Percentiles rank a stretch among this genome's conserved stretches.
phyloP scores from a whole-genome alignment of 1,284 basidiomycete species.

The Ustanciosporium gigantosporum region DNA sequence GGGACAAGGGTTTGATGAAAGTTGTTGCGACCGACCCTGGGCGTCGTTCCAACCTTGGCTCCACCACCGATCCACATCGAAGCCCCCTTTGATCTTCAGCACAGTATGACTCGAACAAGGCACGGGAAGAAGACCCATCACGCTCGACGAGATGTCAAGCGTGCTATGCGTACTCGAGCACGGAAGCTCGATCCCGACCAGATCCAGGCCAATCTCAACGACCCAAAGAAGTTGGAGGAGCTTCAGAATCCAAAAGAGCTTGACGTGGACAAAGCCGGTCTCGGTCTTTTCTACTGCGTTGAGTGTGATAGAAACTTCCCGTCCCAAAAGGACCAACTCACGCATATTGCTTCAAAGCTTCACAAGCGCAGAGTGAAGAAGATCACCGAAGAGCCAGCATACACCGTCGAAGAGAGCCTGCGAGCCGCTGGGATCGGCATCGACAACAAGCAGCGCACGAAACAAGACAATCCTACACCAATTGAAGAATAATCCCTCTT shows the following conservation, averaged over 20 bases:
- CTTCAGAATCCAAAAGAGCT: conserved; percentile 53
- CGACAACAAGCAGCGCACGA: conserved; percentile 51
- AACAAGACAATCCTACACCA: background rate
- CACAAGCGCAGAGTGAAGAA: conserved; percentile 58
- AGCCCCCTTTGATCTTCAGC: no score
- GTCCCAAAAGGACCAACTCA: conserved; percentile 48
- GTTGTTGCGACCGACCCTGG: no score
- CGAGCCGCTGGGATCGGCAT: conserved; percentile 54
- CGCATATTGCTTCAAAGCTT: conserved; percentile 53
- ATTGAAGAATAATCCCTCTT: background rate
- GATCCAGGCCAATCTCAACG: conserved; percentile 52
- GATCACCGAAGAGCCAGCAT: conserved; percentile 53
- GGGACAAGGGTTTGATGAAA: no score
- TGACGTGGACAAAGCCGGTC: conserved; percentile 58
- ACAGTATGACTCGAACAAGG: conserved; percentile 48
- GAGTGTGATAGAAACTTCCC: conserved; percentile 60
- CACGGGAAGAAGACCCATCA: conserved; percentile 59
- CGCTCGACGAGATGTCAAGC: conserved; percentile 56
- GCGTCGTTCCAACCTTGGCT: no score
- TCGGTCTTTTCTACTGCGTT: conserved; percentile 60
- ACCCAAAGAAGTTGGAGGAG: conserved; percentile 41
- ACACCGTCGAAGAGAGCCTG: conserved; percentile 56
- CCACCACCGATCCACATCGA: no score
- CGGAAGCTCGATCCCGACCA: conserved; percentile 58
- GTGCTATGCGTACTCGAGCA: conserved; percentile 57